These are phyloP conservation scores for Yarrowia deformans DNA, from an alignment of 805 yeast species.

Conservation along the genomic window DNA sequence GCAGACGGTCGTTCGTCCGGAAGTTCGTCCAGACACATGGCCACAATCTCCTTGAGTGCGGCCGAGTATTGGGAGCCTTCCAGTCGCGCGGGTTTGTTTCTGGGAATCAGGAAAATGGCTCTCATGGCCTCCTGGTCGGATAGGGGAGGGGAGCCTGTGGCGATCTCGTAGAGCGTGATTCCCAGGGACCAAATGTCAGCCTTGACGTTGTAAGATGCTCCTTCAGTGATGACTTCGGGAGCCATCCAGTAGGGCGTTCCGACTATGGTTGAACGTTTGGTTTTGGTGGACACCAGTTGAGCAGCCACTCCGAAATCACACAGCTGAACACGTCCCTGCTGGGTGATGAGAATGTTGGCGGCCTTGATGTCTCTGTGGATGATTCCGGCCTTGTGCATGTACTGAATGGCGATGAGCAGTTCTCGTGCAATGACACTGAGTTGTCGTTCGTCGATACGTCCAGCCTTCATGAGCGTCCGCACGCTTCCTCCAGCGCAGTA, in stretches of 20 bases:
- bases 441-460: constrained; percentile 83
- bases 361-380: constrained; percentile 97
- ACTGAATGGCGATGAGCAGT: constrained; percentile 73
- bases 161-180: constrained; percentile 89
- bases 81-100: constrained; percentile 90
- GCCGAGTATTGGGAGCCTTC: constrained; percentile 88
- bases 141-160: constrained; percentile 97
- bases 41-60: constrained; percentile 82
- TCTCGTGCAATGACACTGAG: constrained; percentile 88
- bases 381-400: constrained; percentile 86
- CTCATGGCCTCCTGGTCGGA: constrained; percentile 93
- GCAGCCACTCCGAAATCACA: constrained; percentile 99
- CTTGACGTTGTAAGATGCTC: constrained; percentile 61
- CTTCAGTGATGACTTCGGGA: constrained; percentile 57
- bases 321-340: constrained; percentile 86
- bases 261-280: constrained; percentile 92
- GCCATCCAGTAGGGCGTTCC: constrained; percentile 67
- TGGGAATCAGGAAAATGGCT: constrained; percentile 93
- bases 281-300: constrained; percentile 73
- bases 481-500: constrained; percentile 96
- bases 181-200: constrained; percentile 99
- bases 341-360: constrained; percentile 88
- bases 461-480: constrained; percentile 84
- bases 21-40: constrained; percentile 90
- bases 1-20: constrained; percentile 89